Evolutionary conservation across 225 moss, liverwort and hornwort genomes (phyloP).

Genomic region (Takakia lepidozioides): DNA sequence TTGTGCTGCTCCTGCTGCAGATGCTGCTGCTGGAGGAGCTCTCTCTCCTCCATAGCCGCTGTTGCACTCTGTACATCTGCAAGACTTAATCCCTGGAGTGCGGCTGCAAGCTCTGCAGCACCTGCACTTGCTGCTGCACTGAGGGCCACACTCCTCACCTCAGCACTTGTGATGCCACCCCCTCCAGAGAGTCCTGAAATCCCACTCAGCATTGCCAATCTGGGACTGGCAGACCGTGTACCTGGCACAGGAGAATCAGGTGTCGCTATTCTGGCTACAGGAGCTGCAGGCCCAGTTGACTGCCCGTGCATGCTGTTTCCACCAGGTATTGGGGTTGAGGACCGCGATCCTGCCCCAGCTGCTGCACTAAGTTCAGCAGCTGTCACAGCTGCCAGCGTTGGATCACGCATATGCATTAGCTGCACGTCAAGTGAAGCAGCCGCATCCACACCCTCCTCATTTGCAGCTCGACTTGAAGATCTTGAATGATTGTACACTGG

Average conservation of each 20-base stretch:
- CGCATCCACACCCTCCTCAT: constrained; percentile 39
- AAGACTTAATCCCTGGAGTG: constrained; percentile 32
- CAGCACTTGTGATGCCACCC: constrained; percentile 2
- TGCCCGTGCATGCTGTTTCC: not conserved
- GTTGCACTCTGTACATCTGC: constrained; percentile 26
- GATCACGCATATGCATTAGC: constrained; percentile 41
- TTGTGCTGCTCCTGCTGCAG: not conserved
- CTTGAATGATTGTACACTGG: constrained; percentile 24
- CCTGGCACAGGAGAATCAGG: constrained; percentile 1
- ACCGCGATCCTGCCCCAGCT: constrained; percentile 37
- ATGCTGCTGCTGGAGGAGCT: constrained; percentile 29
- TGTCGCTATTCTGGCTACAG: constrained; percentile 10
- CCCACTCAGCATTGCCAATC: constrained; percentile 3
- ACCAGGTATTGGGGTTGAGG: constrained; percentile 42
- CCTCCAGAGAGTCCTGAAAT: not conserved
- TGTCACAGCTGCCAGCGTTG: constrained; percentile 11
- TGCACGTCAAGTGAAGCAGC: constrained; percentile 22
- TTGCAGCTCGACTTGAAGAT: constrained; percentile 48
- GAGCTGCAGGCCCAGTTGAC: constrained; percentile 16
- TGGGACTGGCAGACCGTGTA: constrained; percentile 22
- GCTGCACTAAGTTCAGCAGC: constrained; percentile 31
- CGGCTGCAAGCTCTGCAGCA: constrained; percentile 42
- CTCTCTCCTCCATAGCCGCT: constrained; percentile 16
- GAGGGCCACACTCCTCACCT: constrained; percentile 1
- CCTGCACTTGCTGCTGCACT: constrained; percentile 30